A percentile compares a stretch with the other conserved stretches of the same genome.
These are phyloP conservation scores for Capsicum chinense DNA, from an alignment of 257 asterid genomes.

Conservation along the genomic window DNA sequence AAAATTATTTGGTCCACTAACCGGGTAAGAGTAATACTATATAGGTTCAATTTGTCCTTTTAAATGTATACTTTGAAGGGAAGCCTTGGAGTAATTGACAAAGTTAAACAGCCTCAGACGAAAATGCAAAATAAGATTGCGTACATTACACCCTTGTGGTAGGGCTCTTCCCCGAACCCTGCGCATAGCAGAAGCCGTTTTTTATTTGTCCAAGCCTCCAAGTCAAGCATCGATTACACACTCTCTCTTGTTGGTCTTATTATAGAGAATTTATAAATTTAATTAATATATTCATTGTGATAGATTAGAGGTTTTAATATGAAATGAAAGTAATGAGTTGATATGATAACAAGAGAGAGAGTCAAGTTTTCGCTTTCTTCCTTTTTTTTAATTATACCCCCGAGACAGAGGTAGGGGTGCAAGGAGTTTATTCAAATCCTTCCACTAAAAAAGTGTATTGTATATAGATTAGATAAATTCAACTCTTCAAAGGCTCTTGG, in stretches of 20 bases:
- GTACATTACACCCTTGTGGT: no score
- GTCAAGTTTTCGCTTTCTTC: neutral
- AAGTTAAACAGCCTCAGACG: no score
- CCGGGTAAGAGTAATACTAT: neutral
- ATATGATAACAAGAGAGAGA: neutral
- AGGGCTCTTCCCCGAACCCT: no score
- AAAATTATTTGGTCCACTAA: neutral
- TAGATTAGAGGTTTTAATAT: neutral
- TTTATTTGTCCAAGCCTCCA: neutral
- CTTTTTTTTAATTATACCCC: neutral
- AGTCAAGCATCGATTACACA: neutral
- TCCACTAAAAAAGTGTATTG: no score
- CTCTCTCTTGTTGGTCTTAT: neutral
- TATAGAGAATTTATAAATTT: neutral
- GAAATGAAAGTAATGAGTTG: neutral
- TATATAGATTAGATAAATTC: no score
- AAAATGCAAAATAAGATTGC: no score
- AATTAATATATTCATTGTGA: neutral
- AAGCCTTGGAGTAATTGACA: no score
- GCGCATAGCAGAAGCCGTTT: no score
- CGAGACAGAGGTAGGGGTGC: no score
- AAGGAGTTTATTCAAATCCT: no score
- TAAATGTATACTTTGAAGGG: neutral
- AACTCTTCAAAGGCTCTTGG: no score
- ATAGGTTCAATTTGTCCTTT: neutral